These are phyloP conservation scores for Ceratocystis eucalypticola DNA, from an alignment of 2,329 filamentous ascomycete genomes.

Conservation along the genomic window DNA sequence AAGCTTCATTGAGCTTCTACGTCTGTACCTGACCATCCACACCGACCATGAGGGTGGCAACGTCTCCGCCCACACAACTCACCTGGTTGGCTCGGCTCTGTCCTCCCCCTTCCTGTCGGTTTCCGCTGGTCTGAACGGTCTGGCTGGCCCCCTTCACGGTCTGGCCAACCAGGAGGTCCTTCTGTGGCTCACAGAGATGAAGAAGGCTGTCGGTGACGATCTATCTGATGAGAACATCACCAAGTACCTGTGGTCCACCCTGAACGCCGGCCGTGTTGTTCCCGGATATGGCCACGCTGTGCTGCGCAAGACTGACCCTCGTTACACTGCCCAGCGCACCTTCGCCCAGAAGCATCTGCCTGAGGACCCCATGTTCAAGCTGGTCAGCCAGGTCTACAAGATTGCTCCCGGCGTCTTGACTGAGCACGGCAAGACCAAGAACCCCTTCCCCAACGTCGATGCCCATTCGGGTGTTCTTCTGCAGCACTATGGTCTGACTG, in stretches of 20 bases:
- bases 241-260: slow-evolving; percentile 96
- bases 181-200: slow-evolving; percentile 99
- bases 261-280: slow-evolving; percentile 90
- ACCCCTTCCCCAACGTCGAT: slow-evolving; percentile 97
- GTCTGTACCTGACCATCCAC: slow-evolving; percentile 99
- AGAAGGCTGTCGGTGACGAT: slow-evolving; percentile 84
- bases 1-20: slow-evolving; percentile 96
- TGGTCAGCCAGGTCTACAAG: slow-evolving; percentile 99
- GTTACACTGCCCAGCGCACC: slow-evolving; percentile 95
- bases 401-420: slow-evolving; percentile 95
- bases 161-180: slow-evolving; percentile 99
- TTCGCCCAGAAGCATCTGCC: slow-evolving; percentile 89
- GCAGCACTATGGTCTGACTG: slow-evolving; percentile 97
- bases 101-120: slow-evolving; percentile 96
- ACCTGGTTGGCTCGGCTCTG: slow-evolving; percentile 90
- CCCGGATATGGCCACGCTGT: slow-evolving; percentile 98
- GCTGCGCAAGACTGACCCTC: slow-evolving; percentile 98
- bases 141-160: slow-evolving; percentile 95
- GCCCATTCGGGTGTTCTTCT: slow-evolving; percentile 98
- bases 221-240: slow-evolving; percentile 93
- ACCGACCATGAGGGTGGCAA: slow-evolving; percentile 99
- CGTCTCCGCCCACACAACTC: slow-evolving; percentile 95
- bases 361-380: slow-evolving; percentile 98
- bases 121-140: slow-evolving; percentile 91
- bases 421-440: slow-evolving; percentile 99